These are phyloP conservation scores for Russula emetica DNA, from an alignment of 768 basidiomycete species.

Conservation along the genomic window DNA sequence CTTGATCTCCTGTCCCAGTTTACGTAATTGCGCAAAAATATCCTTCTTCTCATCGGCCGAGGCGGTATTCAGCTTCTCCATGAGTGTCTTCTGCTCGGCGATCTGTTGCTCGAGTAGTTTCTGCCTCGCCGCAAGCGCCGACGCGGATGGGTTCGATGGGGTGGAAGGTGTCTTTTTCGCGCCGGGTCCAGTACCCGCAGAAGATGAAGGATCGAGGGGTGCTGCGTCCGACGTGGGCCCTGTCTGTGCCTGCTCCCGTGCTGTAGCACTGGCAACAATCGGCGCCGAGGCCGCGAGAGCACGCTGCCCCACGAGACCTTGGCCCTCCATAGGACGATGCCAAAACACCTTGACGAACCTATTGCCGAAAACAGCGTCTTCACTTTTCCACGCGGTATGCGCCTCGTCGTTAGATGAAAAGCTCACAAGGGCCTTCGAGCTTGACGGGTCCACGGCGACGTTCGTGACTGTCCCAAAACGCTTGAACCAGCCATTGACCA, in stretches of 20 bases:
- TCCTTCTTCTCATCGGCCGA: conserved; percentile 70
- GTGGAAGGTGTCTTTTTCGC: conserved; percentile 38
- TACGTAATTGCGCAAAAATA: conserved; percentile 70
- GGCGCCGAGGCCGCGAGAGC: conserved; percentile 80
- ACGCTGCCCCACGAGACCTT: conserved; percentile 72
- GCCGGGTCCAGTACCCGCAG: conserved; percentile 32
- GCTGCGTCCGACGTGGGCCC: conserved; percentile 28
- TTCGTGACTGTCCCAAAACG: conserved; percentile 90
- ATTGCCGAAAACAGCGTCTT: conserved; percentile 92
- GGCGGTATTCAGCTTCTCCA: conserved; percentile 62
- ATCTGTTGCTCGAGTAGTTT: conserved; percentile 77
- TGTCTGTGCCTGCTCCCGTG: conserved; percentile 35
- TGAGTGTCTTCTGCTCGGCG: conserved; percentile 81
- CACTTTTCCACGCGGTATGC: conserved; percentile 83
- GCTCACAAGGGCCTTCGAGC: conserved; percentile 79
- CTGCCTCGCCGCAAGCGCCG: conserved; percentile 67
- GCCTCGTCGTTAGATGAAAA: conserved; percentile 83
- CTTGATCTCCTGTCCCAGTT: conserved; percentile 77
- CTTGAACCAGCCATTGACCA: conserved; percentile 86
- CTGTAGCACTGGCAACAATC: conserved; percentile 58
- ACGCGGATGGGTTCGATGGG: conserved; percentile 35
- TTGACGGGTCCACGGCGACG: conserved; percentile 75
- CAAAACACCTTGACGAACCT: conserved; percentile 95
- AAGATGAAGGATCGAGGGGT: conserved; percentile 29
- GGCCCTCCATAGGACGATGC: conserved; percentile 91